Evolutionary conservation across 2,329 filamentous ascomycete genomes (phyloP), one percentile per base, ranked within the genome.

Genomic region (Fusarium sp.): DNA sequence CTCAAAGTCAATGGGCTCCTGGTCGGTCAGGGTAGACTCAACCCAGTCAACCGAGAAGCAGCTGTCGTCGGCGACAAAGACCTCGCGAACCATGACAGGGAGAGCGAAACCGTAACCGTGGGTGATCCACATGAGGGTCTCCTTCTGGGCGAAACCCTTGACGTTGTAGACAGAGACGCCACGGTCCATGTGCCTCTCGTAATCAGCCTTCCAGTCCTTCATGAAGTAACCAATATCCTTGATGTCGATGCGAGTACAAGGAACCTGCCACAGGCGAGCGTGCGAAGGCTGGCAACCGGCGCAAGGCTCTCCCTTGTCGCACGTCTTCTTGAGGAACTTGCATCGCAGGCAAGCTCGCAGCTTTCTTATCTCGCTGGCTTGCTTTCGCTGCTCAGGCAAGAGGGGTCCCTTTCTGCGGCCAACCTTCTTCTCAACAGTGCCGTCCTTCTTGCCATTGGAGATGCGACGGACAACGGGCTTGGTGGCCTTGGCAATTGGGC

Each of bases 281-380:
- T 98, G 96, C 22, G 95, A 97, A 60, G 96, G 96, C 86, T 98
- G 94, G 86, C 96, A 98, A 57, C 96, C 96, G 79, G 93, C 94
- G 84, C 96, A 98, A 67, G 96, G 96, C 86, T 98, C 95, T 74
- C 96, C 96, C 87, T 97, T 98, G 84, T 98, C 96, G 81, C 96
- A 98, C 58, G 96, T 98, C 90, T 98, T 98, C 90, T 98, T 98
- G 82, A 98, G 88, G 87, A 98, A 98, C 86, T 98, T 98, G 90
- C 96, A 98, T 75, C 96, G 92, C 78, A 98, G 87, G 83, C 96
- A 98, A 57, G 96, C 96, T 80, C 96, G 91, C 78, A 98, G 88
- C 85, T 98, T 98, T 82, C 96, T 92, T 81, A 98, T 98, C 85
- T 98, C 96, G 80, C 95, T 97, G 29, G 96, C 96, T 84, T 98